phyloP scores from a whole-genome alignment of 1,139 yeast genomes.

The Yamadazyma diddensiae region DNA sequence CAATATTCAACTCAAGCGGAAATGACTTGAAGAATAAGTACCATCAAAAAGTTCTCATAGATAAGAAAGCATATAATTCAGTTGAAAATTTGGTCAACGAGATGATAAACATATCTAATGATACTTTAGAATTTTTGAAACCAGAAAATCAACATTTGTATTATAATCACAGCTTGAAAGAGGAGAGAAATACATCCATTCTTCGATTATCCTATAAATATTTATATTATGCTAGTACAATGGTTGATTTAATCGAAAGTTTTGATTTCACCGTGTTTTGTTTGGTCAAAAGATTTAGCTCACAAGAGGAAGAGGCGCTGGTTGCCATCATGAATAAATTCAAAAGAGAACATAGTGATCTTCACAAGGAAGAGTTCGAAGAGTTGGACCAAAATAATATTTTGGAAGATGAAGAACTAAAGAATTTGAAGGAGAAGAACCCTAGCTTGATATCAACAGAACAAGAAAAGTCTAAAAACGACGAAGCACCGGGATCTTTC shows the following conservation, averaged over 20 bases:
- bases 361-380: conserved; percentile 1
- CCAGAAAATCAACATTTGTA: conserved; percentile 33
- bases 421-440: background rate
- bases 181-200: conserved; percentile 52
- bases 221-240: conserved; percentile 46
- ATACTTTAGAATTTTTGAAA: conserved; percentile 38
- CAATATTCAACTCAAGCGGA: conserved; percentile 43
- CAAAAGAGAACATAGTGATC: conserved; percentile 4
- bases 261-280: conserved; percentile 62
- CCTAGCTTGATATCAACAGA: background rate
- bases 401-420: background rate
- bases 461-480: background rate
- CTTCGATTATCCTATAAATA: conserved; percentile 52
- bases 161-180: conserved; percentile 34
- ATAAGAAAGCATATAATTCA: conserved; percentile 42
- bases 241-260: conserved; percentile 55
- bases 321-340: conserved; percentile 10
- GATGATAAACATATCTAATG: conserved; percentile 35
- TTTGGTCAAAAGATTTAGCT: conserved; percentile 28
- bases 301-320: conserved; percentile 21
- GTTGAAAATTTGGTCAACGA: conserved; percentile 36
- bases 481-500: too few relatives aligned
- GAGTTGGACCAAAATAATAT: background rate
- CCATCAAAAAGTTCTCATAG: conserved; percentile 49
- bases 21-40: conserved; percentile 42